Percentiles rank a stretch among this genome's conserved stretches.
Evolutionary conservation across 202 grass and related monocot species (phyloP).

Genomic region (Miscanthus sacchariflorus): DNA sequence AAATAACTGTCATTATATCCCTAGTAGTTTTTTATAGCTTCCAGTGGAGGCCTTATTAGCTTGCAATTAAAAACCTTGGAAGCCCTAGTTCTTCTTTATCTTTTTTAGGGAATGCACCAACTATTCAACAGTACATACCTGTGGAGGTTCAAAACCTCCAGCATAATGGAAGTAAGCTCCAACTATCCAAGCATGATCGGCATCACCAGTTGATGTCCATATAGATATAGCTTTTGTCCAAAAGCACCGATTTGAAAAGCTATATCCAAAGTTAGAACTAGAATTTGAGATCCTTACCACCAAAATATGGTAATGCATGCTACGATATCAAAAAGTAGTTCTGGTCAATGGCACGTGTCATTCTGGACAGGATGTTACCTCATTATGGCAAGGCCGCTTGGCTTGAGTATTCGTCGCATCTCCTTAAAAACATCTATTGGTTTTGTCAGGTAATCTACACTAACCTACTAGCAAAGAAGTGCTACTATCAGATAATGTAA

Average conservation of each 20-base stretch:
- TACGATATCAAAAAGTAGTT: neutral
- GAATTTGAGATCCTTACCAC: neutral
- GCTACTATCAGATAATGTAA: neutral
- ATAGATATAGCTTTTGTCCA: slow-evolving; percentile 98
- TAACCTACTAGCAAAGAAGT: slow-evolving; percentile 68
- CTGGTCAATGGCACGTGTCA: neutral
- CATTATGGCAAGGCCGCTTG: slow-evolving; percentile 88
- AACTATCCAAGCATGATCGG: slow-evolving; percentile 93
- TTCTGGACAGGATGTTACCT: slow-evolving; percentile 55
- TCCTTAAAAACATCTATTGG: slow-evolving; percentile 96
- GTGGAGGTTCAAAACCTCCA: slow-evolving; percentile 80
- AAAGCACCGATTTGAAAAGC: slow-evolving; percentile 96
- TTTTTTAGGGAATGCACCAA: neutral
- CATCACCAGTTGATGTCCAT: slow-evolving; percentile 97
- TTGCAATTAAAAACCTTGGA: neutral
- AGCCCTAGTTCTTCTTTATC: neutral
- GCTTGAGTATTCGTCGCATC: slow-evolving; percentile 90
- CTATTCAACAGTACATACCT: slow-evolving; percentile 50
- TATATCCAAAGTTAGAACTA: slow-evolving; percentile 37
- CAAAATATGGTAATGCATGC: neutral
- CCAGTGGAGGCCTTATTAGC: neutral
- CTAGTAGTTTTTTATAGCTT: neutral
- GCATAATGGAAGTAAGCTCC: slow-evolving; percentile 92
- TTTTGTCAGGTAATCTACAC: slow-evolving; percentile 93
- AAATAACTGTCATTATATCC: neutral